Conservation (phyloP, 768 basidiomycete species). For the Naganishia vishniacii region DNA sequence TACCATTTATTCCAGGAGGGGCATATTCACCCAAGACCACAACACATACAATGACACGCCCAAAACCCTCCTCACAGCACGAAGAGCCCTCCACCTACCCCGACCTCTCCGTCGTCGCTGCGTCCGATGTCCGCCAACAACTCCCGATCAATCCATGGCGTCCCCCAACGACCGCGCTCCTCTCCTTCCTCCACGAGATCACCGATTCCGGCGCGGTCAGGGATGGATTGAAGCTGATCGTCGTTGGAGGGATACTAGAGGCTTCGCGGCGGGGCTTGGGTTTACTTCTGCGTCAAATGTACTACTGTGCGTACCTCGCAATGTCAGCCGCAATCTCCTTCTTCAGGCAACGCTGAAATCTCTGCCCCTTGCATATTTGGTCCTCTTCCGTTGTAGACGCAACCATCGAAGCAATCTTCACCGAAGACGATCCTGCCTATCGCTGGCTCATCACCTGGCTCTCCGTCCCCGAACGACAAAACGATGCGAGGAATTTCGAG, state of each 20-base stretch:
- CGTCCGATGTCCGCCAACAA: not conserved
- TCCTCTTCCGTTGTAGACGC: not conserved
- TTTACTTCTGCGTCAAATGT: not conserved
- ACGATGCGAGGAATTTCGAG: constrained; percentile 20
- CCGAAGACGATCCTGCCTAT: constrained; percentile 23
- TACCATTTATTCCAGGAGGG: too few species aligned
- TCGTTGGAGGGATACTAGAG: constrained; percentile 23
- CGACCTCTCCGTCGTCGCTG: not conserved
- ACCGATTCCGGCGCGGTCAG: constrained; percentile 20
- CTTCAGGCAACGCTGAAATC: too few species aligned
- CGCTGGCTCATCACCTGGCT: constrained; percentile 28
- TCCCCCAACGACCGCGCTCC: not conserved
- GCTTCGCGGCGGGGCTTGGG: constrained; percentile 17
- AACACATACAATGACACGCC: too few species aligned
- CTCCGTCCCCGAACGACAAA: constrained; percentile 15
- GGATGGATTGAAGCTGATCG: constrained; percentile 24
- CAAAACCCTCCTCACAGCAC: too few species aligned
- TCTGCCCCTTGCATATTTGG: too few species aligned
- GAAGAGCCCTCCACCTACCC: not conserved
- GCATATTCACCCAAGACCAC: too few species aligned
- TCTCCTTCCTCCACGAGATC: constrained; percentile 7
- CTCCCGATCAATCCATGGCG: not conserved
- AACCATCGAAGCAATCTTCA: constrained; percentile 21
- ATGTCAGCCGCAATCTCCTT: not conserved
- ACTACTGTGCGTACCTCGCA: not conserved